Base-by-base conservation (phyloP, 148 eudicot genomes). In the Drosera capensis region DNA sequence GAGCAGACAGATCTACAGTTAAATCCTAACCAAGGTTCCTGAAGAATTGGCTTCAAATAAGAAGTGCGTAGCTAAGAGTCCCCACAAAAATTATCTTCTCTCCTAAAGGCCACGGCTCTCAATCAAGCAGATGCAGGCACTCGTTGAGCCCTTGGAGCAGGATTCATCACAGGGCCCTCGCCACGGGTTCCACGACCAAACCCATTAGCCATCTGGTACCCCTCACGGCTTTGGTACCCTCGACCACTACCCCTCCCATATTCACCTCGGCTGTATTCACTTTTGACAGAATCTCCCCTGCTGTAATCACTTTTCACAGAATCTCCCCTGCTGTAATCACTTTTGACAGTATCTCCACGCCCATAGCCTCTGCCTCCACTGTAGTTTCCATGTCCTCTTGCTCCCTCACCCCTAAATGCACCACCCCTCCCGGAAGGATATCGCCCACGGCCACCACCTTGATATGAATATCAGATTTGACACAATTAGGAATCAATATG, bases 381-480 rank as follows among this genome's bases (percentile, higher is more conserved):
- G 57, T 66, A 80, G 59, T 54, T 63, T 29, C 81, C 92, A 23
- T 75, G 79, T 24, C 78, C 86, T 64, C 82, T 67, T 24, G 50
- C 57, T 23, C 92, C 94, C 21, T 90, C 97, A 13, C 66, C 70
- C 50, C 82, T 73, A 69, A 70, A 83, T 26, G 81, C 80, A 25
- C 68, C 59, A 9, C 82, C 79, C 59, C 88, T 78, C 45, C 75
- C 79, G 30, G 59, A 36, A 14, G 62, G 61, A 40, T 59, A 75
- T 36, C 96, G 67, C 38, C 92, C 92, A 25, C 84, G 71, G 28
- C 20, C 64, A 49, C 48, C 64, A 31, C 60, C 82, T 76, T 68
- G 63, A 60, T 16, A 40, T 40, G 18, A 38, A 26, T 17, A 26
- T 25, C 11, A 19, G 40, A 23, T 13, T 16, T 7, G 28, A 14